Conservation (phyloP, 2,329 filamentous ascomycete species). For the Alternaria sp. region DNA sequence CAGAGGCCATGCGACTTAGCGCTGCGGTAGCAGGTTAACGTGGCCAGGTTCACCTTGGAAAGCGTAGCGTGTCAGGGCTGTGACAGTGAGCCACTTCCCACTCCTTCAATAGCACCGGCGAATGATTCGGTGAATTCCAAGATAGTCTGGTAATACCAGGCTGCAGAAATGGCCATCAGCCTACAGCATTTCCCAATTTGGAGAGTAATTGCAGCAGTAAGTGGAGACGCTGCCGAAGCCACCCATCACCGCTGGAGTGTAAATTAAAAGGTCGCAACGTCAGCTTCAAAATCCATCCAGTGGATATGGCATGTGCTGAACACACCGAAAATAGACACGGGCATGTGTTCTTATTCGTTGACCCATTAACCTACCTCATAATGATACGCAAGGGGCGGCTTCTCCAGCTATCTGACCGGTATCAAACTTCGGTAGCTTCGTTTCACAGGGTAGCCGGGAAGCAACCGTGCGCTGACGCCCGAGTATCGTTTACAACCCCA, state of each 20-base stretch:
- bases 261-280: not conserved
- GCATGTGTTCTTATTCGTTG: not conserved
- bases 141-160: not conserved
- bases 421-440: slow-evolving; percentile 13
- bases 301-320: slow-evolving; percentile 1
- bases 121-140: not conserved
- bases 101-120: not conserved
- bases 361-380: not conserved
- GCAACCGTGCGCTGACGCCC: slow-evolving; percentile 4
- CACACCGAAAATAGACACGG: slow-evolving; percentile 2
- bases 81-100: slow-evolving; percentile 4
- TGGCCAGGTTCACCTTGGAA: slow-evolving; percentile 3
- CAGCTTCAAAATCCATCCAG: not conserved
- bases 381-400: slow-evolving; percentile 20
- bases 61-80: slow-evolving; percentile 3
- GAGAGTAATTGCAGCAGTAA: slow-evolving; percentile 1
- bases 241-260: slow-evolving; percentile 1
- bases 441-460: slow-evolving; percentile 2
- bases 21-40: slow-evolving; percentile 9
- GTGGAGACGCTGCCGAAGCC: slow-evolving; percentile 4
- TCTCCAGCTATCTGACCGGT: slow-evolving; percentile 13
- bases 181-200: not conserved
- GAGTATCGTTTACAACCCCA: not conserved
- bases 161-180: not conserved
- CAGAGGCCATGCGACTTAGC: slow-evolving; percentile 2